Conservation (phyloP, 2,329 filamentous ascomycete species). For the Tolypocladium album region DNA sequence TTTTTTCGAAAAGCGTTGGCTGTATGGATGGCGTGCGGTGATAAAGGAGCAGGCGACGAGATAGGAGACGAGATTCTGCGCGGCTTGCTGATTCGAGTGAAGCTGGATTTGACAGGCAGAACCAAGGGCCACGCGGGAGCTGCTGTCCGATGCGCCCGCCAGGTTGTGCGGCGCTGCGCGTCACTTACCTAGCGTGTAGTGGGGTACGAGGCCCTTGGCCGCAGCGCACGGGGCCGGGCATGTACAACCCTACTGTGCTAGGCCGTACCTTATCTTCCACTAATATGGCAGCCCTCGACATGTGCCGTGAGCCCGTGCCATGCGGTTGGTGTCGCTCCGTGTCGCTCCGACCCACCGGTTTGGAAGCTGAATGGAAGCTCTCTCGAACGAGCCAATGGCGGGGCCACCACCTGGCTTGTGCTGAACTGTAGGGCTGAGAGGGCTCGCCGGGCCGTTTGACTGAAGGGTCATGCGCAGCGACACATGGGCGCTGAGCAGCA, state of each 20-base stretch:
- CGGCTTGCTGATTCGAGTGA: not conserved
- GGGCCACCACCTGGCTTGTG: slow-evolving; percentile 10
- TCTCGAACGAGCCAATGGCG: slow-evolving; percentile 14
- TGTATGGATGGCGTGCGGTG: not conserved
- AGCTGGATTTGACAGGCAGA: not conserved
- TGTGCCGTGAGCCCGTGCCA: not conserved
- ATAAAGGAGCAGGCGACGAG: not conserved
- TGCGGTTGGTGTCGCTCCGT: not conserved
- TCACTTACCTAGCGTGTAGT: not conserved
- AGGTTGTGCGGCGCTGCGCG: slow-evolving; percentile 8
- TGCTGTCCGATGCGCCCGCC: not conserved
- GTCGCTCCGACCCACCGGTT: not conserved
- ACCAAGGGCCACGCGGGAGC: no score
- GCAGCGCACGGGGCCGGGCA: not conserved
- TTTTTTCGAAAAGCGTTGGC: not conserved
- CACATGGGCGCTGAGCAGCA: not conserved
- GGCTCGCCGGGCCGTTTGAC: slow-evolving; percentile 3
- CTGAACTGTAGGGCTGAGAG: slow-evolving; percentile 10
- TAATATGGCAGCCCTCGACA: no score
- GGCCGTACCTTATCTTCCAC: no score
- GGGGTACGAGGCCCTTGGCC: not conserved
- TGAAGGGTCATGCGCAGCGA: not conserved
- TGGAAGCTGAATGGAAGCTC: not conserved
- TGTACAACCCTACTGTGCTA: no score
- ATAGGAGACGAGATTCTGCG: not conserved